Conservation (phyloP, 768 basidiomycete species). For the Mycena filopes region DNA sequence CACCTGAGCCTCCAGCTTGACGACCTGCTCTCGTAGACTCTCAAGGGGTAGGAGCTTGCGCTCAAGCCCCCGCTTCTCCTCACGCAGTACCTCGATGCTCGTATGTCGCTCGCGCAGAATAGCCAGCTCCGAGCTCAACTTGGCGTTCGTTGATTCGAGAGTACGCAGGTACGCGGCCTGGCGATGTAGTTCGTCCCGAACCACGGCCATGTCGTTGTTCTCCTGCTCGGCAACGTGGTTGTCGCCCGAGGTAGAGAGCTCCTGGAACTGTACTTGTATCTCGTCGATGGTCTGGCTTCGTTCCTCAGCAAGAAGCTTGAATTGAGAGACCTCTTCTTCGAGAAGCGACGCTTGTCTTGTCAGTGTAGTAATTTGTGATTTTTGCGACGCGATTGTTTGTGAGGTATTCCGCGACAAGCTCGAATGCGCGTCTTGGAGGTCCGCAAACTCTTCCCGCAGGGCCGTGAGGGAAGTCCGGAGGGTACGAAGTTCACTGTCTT, state of each 20-base stretch:
- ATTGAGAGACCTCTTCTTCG: constrained; percentile 58
- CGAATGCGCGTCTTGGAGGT: constrained; percentile 68
- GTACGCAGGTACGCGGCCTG: constrained; percentile 70
- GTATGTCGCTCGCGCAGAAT: constrained; percentile 64
- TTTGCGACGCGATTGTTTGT: constrained; percentile 62
- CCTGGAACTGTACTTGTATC: constrained; percentile 62
- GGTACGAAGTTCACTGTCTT: constrained; percentile 61
- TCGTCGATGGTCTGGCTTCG: constrained; percentile 52
- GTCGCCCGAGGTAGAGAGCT: constrained; percentile 49
- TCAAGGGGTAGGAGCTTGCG: constrained; percentile 61
- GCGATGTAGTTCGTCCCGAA: constrained; percentile 74
- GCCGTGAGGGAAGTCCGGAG: constrained; percentile 60
- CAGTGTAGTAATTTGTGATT: constrained; percentile 61
- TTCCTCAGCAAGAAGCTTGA: constrained; percentile 53
- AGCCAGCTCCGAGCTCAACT: constrained; percentile 63
- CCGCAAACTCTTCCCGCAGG: constrained; percentile 68
- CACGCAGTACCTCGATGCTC: constrained; percentile 75
- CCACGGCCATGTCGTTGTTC: constrained; percentile 64
- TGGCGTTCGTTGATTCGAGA: constrained; percentile 69
- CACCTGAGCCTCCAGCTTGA: constrained; percentile 70
- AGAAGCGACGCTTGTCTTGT: constrained; percentile 57
- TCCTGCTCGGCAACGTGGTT: constrained; percentile 51
- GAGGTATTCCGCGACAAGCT: constrained; percentile 57
- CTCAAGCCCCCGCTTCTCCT: constrained; percentile 78
- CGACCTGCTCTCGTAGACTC: constrained; percentile 64